Evolutionary conservation across 176 grass and related monocot genomes (phyloP).

Genomic region (Typha latifolia): DNA sequence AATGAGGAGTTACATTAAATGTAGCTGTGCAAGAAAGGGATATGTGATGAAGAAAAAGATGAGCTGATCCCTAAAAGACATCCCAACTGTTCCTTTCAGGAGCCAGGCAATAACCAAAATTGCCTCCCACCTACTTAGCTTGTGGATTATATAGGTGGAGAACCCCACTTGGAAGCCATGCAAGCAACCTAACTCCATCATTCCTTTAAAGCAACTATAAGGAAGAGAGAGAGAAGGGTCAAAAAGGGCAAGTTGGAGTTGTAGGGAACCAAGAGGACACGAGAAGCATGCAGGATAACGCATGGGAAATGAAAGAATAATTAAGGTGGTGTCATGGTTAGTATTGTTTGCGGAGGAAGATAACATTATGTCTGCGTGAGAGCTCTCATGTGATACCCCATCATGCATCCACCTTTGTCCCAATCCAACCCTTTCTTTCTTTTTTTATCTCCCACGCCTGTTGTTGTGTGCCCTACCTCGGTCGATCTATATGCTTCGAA

Average conservation of each 20-base stretch:
- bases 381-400: conserved; percentile 85
- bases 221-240: conserved; percentile 30
- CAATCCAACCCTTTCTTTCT: conserved; percentile 17
- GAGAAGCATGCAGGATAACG: not conserved
- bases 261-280: not conserved
- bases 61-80: conserved; percentile 14
- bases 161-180: conserved; percentile 41
- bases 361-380: conserved; percentile 99
- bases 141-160: conserved; percentile 65
- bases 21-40: not conserved
- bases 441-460: conserved; percentile 8
- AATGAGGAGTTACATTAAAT: not conserved
- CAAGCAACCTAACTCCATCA: conserved; percentile 29
- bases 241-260: not conserved
- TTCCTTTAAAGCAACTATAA: not conserved
- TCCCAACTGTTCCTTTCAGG: conserved; percentile 52
- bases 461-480: no score
- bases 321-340: not conserved
- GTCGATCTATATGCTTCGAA: no score
- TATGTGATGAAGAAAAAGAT: conserved; percentile 11
- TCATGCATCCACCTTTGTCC: conserved; percentile 48
- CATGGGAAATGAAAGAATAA: conserved; percentile 9
- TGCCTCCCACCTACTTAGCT: conserved; percentile 88
- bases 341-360: conserved; percentile 92
- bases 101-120: conserved; percentile 30